A percentile compares a stretch with the other conserved stretches of the same genome.
Conservation (phyloP, 2,329 filamentous ascomycete species). For the Sporothrix brunneoviolacea region DNA sequence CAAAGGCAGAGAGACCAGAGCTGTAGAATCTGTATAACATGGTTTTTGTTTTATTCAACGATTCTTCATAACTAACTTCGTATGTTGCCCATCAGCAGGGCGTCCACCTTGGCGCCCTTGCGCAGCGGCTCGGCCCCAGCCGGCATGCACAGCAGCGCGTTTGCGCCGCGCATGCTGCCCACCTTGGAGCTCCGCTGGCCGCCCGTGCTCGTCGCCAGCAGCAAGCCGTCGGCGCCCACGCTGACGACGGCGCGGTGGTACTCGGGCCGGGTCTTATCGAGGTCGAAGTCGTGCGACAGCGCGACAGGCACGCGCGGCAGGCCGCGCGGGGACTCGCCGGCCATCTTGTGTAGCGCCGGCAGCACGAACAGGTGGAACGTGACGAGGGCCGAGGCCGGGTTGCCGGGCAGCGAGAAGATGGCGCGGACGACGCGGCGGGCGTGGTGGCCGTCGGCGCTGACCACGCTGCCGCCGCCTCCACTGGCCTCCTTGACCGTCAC, state of each 20-base stretch:
- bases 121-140: slow-evolving; percentile 55
- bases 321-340: slow-evolving; percentile 61
- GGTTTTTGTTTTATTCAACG: no score
- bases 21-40: neutral
- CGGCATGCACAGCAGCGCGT: slow-evolving; percentile 74
- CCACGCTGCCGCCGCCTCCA: neutral
- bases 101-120: slow-evolving; percentile 67
- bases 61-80: slow-evolving; percentile 20
- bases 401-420: slow-evolving; percentile 88
- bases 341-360: slow-evolving; percentile 71
- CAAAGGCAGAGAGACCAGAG: neutral
- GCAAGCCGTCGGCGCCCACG: slow-evolving; percentile 56
- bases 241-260: slow-evolving; percentile 81
- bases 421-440: slow-evolving; percentile 50
- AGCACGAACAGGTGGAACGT: slow-evolving; percentile 93
- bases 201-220: slow-evolving; percentile 77
- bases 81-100: slow-evolving; percentile 64
- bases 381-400: slow-evolving; percentile 87
- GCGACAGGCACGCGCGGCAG: slow-evolving; percentile 66
- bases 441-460: neutral
- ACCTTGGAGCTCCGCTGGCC: slow-evolving; percentile 85
- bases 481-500: slow-evolving; percentile 58
- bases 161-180: slow-evolving; percentile 81
- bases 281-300: slow-evolving; percentile 63
- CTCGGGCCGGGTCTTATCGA: slow-evolving; percentile 73